phyloP scores from a whole-genome alignment of 2,329 filamentous ascomycete genomes.

The Daldinia sp. region DNA sequence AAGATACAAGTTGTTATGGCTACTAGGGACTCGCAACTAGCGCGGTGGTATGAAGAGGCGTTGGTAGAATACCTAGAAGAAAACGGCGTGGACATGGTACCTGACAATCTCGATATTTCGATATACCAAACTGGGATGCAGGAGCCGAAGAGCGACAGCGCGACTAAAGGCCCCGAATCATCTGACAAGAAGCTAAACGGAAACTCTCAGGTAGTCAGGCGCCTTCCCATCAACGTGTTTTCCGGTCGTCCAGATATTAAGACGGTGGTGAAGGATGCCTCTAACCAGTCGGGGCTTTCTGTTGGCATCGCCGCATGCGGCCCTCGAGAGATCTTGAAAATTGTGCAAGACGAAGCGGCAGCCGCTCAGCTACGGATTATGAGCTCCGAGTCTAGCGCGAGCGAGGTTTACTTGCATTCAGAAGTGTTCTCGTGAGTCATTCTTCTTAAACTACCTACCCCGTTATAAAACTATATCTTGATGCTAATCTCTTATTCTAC shows the following conservation, averaged over 20 bases:
- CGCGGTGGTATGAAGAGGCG: conserved; percentile 49
- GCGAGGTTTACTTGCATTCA: conserved; percentile 49
- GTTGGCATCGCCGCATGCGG: conserved; percentile 49
- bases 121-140: conserved; percentile 44
- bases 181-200: conserved; percentile 17
- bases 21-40: conserved; percentile 48
- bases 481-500: background rate
- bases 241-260: conserved; percentile 44
- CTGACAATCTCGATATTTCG: conserved; percentile 40
- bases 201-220: conserved; percentile 3
- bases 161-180: conserved; percentile 27
- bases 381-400: conserved; percentile 38
- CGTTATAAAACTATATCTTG: background rate
- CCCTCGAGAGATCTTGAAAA: conserved; percentile 44
- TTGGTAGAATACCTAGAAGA: conserved; percentile 44
- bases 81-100: conserved; percentile 35
- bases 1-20: conserved; percentile 49
- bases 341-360: conserved; percentile 46
- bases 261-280: conserved; percentile 39
- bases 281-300: conserved; percentile 37
- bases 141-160: conserved; percentile 22
- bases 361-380: conserved; percentile 47
- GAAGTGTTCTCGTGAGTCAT: conserved; percentile 49
- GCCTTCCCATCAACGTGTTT: conserved; percentile 27
- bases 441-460: background rate